phyloP scores from a whole-genome alignment of 768 basidiomycete species.

The Russula brevipes region DNA sequence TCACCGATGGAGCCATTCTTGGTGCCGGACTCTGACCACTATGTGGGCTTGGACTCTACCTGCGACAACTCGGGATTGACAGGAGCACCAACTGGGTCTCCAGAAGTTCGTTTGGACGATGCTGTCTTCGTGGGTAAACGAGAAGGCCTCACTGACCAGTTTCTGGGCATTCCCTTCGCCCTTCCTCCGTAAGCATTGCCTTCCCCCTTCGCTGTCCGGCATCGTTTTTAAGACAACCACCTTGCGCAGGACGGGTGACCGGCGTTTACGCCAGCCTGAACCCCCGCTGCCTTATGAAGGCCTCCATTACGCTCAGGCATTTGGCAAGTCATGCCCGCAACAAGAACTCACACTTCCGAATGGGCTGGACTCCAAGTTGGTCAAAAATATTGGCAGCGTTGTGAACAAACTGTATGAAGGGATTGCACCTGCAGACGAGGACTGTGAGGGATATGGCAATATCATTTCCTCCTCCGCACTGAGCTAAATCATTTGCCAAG shows the following conservation, averaged over 20 bases:
- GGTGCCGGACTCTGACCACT: background rate
- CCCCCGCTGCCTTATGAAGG: slow-evolving; percentile 23
- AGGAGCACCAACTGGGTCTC: background rate
- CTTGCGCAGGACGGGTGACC: slow-evolving; percentile 30
- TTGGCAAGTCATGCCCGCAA: slow-evolving; percentile 30
- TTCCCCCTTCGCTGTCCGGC: too few species aligned
- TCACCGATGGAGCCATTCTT: background rate
- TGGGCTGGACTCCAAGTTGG: background rate
- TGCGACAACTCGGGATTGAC: background rate
- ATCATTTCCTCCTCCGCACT: background rate
- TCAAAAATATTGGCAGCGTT: background rate
- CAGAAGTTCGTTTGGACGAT: slow-evolving; percentile 29
- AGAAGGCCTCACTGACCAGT: slow-evolving; percentile 29
- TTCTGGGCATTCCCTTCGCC: slow-evolving; percentile 42
- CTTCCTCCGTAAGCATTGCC: slow-evolving; percentile 33
- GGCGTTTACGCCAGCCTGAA: slow-evolving; percentile 36
- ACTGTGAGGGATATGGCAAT: slow-evolving; percentile 23
- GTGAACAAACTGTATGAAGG: background rate
- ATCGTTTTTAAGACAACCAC: too few species aligned
- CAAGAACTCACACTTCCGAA: slow-evolving; percentile 21
- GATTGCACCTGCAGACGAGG: slow-evolving; percentile 22
- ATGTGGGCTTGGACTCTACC: background rate
- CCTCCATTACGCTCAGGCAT: slow-evolving; percentile 20
- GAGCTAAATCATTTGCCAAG: slow-evolving; percentile 14
- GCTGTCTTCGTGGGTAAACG: slow-evolving; percentile 31